Percentiles rank a stretch among this genome's conserved stretches.
Evolutionary conservation across 208 protist species (phyloP).

Genomic region (Leishmania major): DNA sequence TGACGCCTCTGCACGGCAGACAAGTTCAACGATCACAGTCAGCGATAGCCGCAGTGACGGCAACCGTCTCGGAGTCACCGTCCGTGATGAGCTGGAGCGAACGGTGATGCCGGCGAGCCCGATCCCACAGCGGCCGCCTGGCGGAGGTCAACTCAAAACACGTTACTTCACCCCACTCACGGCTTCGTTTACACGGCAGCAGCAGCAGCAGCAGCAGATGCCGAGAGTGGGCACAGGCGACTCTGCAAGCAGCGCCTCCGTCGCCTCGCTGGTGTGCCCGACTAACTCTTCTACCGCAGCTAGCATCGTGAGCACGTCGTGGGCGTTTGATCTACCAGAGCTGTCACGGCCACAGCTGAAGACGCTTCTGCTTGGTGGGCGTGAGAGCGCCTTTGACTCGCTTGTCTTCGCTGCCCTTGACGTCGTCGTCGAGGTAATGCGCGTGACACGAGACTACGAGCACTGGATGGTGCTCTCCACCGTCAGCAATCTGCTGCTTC

Average conservation of each 20-base stretch:
- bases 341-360: constrained; percentile 40
- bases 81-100: background rate
- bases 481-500: constrained; percentile 43
- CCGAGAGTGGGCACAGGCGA: background rate
- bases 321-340: constrained; percentile 30
- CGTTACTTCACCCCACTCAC: constrained; percentile 21
- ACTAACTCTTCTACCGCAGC: background rate
- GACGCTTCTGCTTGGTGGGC: constrained; percentile 37
- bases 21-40: background rate
- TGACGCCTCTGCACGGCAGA: background rate
- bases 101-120: background rate
- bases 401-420: constrained; percentile 60
- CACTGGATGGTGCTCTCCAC: constrained; percentile 62
- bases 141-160: constrained; percentile 24
- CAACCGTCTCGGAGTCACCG: background rate
- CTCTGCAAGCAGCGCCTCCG: background rate
- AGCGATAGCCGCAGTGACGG: background rate
- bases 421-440: constrained; percentile 56
- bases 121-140: constrained; percentile 24
- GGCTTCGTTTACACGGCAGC: background rate
- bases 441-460: constrained; percentile 38
- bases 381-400: constrained; percentile 60
- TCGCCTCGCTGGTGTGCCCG: constrained; percentile 12
- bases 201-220: background rate
- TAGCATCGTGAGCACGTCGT: constrained; percentile 15